Percentiles rank a stretch among this genome's conserved stretches.
Evolutionary conservation across 2,329 filamentous ascomycete species (phyloP).

Genomic region (Fusarium sp.): DNA sequence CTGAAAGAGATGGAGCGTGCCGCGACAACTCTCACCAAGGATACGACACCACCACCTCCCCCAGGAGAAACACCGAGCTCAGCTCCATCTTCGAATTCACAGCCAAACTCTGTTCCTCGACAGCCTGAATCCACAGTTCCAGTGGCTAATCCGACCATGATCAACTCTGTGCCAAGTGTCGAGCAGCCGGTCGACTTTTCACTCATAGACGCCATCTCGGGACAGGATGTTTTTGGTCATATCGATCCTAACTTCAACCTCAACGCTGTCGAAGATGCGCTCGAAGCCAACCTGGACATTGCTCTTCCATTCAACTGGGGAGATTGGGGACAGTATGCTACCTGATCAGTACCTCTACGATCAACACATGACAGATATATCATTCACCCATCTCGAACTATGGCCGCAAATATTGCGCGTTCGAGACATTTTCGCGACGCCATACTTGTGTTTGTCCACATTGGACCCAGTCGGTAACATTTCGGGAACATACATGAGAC

Average conservation of each 20-base stretch:
- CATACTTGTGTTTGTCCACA: too few species aligned
- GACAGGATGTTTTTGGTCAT: constrained; percentile 66
- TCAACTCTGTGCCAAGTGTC: constrained; percentile 44
- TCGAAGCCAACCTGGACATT: constrained; percentile 67
- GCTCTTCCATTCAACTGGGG: constrained; percentile 65
- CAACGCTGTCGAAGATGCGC: constrained; percentile 64
- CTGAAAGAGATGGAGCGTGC: constrained; percentile 68
- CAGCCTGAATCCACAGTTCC: constrained; percentile 31
- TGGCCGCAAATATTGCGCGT: background rate
- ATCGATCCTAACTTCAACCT: constrained; percentile 68
- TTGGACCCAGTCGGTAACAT: background rate
- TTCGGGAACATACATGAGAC: background rate
- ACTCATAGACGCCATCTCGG: constrained; percentile 57
- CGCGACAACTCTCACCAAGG: constrained; percentile 58
- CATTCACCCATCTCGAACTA: background rate
- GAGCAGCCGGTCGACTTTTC: constrained; percentile 56
- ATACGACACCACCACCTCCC: constrained; percentile 46
- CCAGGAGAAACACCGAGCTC: constrained; percentile 39
- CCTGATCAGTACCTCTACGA: constrained; percentile 25
- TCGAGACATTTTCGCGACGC: background rate
- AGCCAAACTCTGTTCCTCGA: constrained; percentile 8
- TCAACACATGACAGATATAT: background rate
- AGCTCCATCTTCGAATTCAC: constrained; percentile 25
- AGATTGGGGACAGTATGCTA: constrained; percentile 56
- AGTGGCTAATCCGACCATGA: constrained; percentile 42